Percentiles rank a stretch among this genome's conserved stretches.
Conservation (phyloP, 352 stramenopile species). For the Pythium sukuiense region DNA sequence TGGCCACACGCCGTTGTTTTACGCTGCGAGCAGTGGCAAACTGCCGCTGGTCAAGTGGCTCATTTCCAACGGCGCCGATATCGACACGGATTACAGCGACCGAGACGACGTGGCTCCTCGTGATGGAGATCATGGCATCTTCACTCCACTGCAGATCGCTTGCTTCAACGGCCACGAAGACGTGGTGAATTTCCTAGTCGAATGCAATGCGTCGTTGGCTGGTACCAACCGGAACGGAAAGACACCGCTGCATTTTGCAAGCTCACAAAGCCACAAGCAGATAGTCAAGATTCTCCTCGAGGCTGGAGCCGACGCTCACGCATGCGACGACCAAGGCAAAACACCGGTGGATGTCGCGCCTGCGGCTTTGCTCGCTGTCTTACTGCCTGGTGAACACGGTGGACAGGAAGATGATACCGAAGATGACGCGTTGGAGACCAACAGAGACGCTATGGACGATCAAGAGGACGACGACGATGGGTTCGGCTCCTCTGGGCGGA, state of each 20-base stretch:
- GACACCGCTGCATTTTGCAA: constrained; percentile 72
- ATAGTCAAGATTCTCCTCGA: constrained; percentile 73
- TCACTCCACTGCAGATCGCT: constrained; percentile 79
- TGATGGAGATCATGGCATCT: constrained; percentile 65
- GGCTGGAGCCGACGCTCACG: constrained; percentile 65
- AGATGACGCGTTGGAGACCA: constrained; percentile 28
- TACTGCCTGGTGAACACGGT: constrained; percentile 52
- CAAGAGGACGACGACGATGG: constrained; percentile 36
- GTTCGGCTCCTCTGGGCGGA: constrained; percentile 25
- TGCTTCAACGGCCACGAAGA: constrained; percentile 71
- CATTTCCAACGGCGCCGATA: constrained; percentile 80
- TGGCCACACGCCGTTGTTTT: constrained; percentile 79
- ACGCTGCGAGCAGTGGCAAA: constrained; percentile 69
- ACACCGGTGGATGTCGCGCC: constrained; percentile 67
- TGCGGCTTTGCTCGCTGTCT: constrained; percentile 38
- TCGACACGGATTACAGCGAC: constrained; percentile 81
- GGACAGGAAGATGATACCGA: constrained; percentile 23
- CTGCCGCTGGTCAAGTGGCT: constrained; percentile 83
- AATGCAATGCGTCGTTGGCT: constrained; percentile 78
- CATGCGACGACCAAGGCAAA: constrained; percentile 54
- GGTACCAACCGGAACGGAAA: constrained; percentile 71
- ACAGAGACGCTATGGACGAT: constrained; percentile 19
- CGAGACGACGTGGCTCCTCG: constrained; percentile 44
- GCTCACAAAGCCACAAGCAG: constrained; percentile 51
- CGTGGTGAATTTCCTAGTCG: constrained; percentile 75